Percentiles rank a stretch among this genome's conserved stretches.
These are phyloP conservation scores for Taiozyma sp. DNA, from an alignment of 1,139 yeast genomes.

Conservation along the genomic window DNA sequence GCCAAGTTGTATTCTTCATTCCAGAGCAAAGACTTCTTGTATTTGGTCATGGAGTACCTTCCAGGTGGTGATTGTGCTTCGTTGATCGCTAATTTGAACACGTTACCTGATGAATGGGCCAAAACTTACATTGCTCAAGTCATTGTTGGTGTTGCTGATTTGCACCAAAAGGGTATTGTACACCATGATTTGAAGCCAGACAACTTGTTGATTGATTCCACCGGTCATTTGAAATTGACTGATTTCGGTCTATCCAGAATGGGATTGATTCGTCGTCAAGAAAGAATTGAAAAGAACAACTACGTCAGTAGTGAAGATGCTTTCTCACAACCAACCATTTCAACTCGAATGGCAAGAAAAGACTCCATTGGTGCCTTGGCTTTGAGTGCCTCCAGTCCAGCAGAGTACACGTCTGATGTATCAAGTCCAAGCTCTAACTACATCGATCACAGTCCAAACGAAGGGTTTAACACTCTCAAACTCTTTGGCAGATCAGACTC, in stretches of 20 bases:
- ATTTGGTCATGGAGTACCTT: conserved; percentile 92
- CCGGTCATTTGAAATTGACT: conserved; percentile 87
- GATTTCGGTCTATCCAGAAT: conserved; percentile 93
- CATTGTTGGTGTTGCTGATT: conserved; percentile 82
- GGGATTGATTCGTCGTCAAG: conserved; percentile 84
- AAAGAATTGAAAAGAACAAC: conserved; percentile 15
- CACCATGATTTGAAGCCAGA: conserved; percentile 97
- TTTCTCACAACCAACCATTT: conserved; percentile 16
- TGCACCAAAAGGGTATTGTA: conserved; percentile 84
- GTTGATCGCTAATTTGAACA: conserved; percentile 73
- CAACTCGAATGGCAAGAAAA: conserved; percentile 11
- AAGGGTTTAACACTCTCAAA: neutral
- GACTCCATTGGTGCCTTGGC: conserved; percentile 20
- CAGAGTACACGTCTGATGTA: conserved; percentile 9
- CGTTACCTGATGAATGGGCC: conserved; percentile 84
- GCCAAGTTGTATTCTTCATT: conserved; percentile 87
- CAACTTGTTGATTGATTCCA: conserved; percentile 76
- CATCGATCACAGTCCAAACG: conserved; percentile 17
- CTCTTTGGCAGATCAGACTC: conserved; percentile 27
- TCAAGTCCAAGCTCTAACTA: conserved; percentile 22
- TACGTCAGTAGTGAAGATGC: conserved; percentile 18
- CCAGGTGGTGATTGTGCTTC: conserved; percentile 97
- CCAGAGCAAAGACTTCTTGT: conserved; percentile 83
- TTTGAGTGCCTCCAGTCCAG: conserved; percentile 17
- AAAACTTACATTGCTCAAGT: conserved; percentile 85